Base-by-base conservation (phyloP, 2,329 filamentous ascomycete species). In the Biscogniauxia marginata region DNA sequence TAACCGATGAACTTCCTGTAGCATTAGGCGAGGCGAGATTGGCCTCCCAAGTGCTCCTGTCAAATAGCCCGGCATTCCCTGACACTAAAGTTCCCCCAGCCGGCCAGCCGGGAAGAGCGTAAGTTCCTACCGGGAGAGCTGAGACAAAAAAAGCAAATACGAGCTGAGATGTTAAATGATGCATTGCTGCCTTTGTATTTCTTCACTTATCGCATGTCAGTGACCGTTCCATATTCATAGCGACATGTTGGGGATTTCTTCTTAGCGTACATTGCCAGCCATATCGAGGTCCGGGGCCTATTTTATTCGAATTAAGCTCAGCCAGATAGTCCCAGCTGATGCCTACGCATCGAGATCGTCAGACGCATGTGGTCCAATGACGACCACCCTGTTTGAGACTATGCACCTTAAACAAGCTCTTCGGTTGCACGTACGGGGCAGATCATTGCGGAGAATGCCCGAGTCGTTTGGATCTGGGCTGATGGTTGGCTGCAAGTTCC, bases 31-130 rank as follows among this genome's bases (percentile, higher is more conserved):
- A 19, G 67, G 79, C 70, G 76, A 85, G 82, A 75, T 77, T 73
- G 11, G 58, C 44, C 23, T 68, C 65, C 67, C 66, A 69, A 1
- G 63, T 57, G 8, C 46, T 44, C 24, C 65, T 56, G 49, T 63
- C 56, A 50, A 69, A 69, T 18, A 63, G 63, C 7, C 62, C 57
- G 1, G 66, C 67, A 19, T 64, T 60, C 7, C 67, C 66, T 2
- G 52, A 46, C 7, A 69, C 63, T n/a, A 65, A 55, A 16, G 62
- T 65, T 16, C 66, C 66, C 11, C 62, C 62, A 24, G 39, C 51
- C 1, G 63, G 82, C 85, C 52, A 68, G n/a, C 67, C 66, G 19
- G 52, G 48, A 11, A 67, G 61, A 80, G 76, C 5, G 85, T 24
- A 5, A 11, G 47, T 50, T 23, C 25, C 39, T 3, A 24, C 25